Conservation (phyloP, 345 rosid species). For the Cochlearia excelsa region DNA sequence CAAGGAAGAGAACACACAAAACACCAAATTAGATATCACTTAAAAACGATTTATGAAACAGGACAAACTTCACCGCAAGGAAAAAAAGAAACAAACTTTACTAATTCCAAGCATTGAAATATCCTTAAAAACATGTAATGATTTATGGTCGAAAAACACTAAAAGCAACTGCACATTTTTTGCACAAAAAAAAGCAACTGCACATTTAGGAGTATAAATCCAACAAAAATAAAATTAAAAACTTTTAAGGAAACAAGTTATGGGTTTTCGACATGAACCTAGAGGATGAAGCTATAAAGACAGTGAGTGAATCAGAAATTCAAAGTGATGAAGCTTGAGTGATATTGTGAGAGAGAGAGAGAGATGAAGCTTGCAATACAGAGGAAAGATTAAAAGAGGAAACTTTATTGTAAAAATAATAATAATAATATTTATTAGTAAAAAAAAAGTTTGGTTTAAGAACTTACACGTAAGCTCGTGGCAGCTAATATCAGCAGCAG, state of each 20-base stretch:
- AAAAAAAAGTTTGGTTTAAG: slow-evolving; percentile 1
- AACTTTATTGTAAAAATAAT: neutral
- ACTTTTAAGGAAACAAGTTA: neutral
- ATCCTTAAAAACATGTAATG: too few relatives aligned
- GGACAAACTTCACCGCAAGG: slow-evolving; percentile 34
- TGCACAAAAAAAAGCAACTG: too few relatives aligned
- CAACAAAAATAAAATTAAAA: too few relatives aligned
- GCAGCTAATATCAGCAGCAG: slow-evolving; percentile 26
- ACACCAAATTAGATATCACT: neutral
- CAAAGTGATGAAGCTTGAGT: neutral
- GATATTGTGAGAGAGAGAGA: neutral
- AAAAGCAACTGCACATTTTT: too few relatives aligned
- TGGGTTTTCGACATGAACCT: neutral
- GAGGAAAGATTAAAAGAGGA: slow-evolving; percentile 23
- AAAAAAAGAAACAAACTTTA: neutral
- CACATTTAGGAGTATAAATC: too few relatives aligned
- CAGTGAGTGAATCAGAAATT: neutral
- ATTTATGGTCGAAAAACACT: neutral
- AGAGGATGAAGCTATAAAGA: too few relatives aligned
- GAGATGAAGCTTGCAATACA: neutral
- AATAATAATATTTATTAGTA: too few relatives aligned
- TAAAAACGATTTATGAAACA: neutral
- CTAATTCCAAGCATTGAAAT: too few relatives aligned
- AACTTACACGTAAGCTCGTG: slow-evolving; percentile 27
- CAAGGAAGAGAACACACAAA: neutral